Evolutionary conservation across 2,329 filamentous ascomycete genomes (phyloP).

Genomic region (Claviceps fusiformis): DNA sequence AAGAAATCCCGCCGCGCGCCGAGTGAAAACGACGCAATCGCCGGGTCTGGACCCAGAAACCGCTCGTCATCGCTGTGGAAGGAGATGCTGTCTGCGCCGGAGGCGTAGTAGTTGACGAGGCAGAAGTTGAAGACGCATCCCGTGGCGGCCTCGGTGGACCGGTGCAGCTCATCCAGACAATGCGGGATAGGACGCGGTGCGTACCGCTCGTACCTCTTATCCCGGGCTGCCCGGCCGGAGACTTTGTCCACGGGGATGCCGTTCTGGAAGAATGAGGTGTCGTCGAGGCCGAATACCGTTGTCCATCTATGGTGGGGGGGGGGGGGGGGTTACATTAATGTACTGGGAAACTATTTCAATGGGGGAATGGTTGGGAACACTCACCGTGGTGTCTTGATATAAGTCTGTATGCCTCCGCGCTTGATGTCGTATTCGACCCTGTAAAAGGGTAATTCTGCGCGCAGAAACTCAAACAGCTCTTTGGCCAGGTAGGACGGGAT

Average conservation of each 20-base stretch:
- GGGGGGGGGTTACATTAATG: not conserved
- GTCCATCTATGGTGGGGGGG: constrained; percentile 25
- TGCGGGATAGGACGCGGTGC: constrained; percentile 56
- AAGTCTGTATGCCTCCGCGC: constrained; percentile 46
- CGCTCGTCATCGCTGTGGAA: constrained; percentile 72
- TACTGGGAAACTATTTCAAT: too few species aligned
- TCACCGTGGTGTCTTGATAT: constrained; percentile 41
- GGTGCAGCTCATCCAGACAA: constrained; percentile 52
- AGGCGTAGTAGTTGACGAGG: constrained; percentile 74
- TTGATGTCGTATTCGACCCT: constrained; percentile 61
- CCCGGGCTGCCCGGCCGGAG: constrained; percentile 24
- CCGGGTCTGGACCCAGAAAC: constrained; percentile 55
- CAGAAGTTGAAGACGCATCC: constrained; percentile 63
- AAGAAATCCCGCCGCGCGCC: constrained; percentile 63
- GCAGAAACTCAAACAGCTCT: constrained; percentile 56
- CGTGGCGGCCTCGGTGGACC: constrained; percentile 50
- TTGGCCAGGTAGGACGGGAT: constrained; percentile 42
- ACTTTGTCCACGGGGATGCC: constrained; percentile 31
- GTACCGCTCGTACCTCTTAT: constrained; percentile 41
- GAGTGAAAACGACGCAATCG: constrained; percentile 62
- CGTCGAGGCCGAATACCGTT: constrained; percentile 44
- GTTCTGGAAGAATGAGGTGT: constrained; percentile 45
- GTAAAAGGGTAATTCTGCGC: constrained; percentile 61
- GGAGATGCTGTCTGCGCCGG: constrained; percentile 60
- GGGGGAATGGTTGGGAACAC: not conserved